Base-by-base conservation (phyloP, 257 asterid genomes). In the Eucommia ulmoides region DNA sequence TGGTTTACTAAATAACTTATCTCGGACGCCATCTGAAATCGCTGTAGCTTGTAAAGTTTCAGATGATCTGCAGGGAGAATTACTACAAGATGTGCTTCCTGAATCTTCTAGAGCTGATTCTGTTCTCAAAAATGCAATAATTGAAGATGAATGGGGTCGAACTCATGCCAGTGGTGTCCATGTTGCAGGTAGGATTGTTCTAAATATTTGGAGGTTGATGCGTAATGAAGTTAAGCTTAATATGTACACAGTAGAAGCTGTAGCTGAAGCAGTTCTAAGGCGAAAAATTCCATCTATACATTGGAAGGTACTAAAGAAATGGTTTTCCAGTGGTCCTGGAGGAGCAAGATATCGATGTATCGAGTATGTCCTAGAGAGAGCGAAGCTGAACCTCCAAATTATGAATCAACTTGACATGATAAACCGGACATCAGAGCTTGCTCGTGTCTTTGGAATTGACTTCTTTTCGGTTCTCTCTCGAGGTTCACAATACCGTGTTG, bases 141-240 rank as follows among this genome's bases (percentile, higher is more conserved):
- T 89, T 29, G 94, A 86, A 70, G 98, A 89, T 51, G 96, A 89
- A 62, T 89, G 98, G 96, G 97, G 98, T 58, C 66, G 98, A 74
- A 85, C 94, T 29, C 96, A 89, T 65, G 93, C 91, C 64, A 85
- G 96, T 64, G 98, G 98, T 64, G 72, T 89, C 63, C 93, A 85
- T 67, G 98, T 85, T 56, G 80, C 88, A 63, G 97, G 97, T 49
- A 76, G 97, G 63, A 82, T 89, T 67, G 92, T 89, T 62, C 93
- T 89, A 24, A 89, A 89, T 70, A 42, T 89, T 47, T 89, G 98
- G 98, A 73, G 98, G 57, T 70, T 85, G 63, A 85, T 89, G 96
- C 83, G 94, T 25, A 75, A 79, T 69, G 98, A 85, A 76, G 77
- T 89, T 50, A 89, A 80, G 72, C 92, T 85, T 33, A 82, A 73